Base-by-base conservation (phyloP, 108 stramenopile genomes). In the Skeletonema grethae region DNA sequence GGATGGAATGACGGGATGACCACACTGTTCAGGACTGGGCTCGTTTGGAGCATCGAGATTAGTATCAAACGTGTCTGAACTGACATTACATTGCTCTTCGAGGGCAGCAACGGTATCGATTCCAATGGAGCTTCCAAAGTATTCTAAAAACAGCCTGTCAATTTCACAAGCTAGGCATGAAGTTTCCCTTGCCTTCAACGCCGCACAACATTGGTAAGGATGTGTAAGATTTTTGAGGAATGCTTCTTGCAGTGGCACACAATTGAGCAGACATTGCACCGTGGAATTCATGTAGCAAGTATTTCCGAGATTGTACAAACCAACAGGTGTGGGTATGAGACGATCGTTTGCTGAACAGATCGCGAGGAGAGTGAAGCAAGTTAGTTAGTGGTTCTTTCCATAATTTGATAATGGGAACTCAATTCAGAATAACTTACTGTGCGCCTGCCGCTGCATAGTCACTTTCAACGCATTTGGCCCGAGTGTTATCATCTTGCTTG, bases 221-320 rank as follows among this genome's bases (percentile, higher is more conserved):
- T 90, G 87, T 10, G 66, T 66, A 29, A 86, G 24, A 28, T 86
- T 76, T 6, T 8, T 71, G 65, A 96, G 83, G 63, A 96, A 93
- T 56, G 82, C 83, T 12, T 79, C 73, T 72, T 90, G 89, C 31
- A 96, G 57, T 15, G 86, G 86, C 18, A 35, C 41, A 67, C 89
- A 92, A 64, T 90, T 74, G 9, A 96, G 59, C 32, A 93, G 77
- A 70, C 90, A 91, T 63, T 97, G 95, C 38, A 97, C 63, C 15
- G 95, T 82, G 9, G 89, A 79, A 76, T 72, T 93, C 79, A 91
- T 89, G 72, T 82, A 96, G 82, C 96, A 96, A 24, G 93, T 95
- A 72, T 94, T 92, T 3, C 96, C 96, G 25, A 94, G 80, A 63
- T 95, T 95, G 70, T 86, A 95, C 69, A 94, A 88, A 10, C 96